Conservation (phyloP, 345 rosid genomes). For the Triadica sebifera region DNA sequence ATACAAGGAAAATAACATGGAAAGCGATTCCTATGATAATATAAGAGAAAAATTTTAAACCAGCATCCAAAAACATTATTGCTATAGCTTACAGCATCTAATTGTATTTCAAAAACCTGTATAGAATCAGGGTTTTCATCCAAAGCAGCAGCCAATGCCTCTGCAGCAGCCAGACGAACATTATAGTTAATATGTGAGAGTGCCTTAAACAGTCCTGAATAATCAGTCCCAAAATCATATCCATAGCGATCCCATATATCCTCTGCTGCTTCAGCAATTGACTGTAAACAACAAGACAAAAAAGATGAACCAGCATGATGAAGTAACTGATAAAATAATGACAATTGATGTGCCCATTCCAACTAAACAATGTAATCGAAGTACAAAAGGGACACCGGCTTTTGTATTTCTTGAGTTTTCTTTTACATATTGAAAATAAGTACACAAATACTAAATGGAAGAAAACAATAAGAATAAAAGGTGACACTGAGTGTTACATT, state of each 20-base stretch:
- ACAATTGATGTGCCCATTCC: not conserved
- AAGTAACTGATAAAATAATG: not conserved
- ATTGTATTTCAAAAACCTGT: constrained; percentile 49
- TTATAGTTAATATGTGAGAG: constrained; percentile 81
- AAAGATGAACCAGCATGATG: not conserved
- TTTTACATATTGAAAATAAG: not conserved
- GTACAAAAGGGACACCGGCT: not conserved
- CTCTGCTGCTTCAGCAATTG: constrained; percentile 86
- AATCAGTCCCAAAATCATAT: constrained; percentile 80
- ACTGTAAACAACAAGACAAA: constrained; percentile 43
- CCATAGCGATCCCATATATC: constrained; percentile 97
- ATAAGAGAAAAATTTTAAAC: constrained; percentile 13
- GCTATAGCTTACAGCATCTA: constrained; percentile 14
- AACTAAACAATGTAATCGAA: not conserved
- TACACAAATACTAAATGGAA: not conserved
- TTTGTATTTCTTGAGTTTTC: not conserved
- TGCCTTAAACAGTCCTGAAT: constrained; percentile 81
- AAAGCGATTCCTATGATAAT: constrained; percentile 72
- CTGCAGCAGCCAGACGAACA: constrained; percentile 88
- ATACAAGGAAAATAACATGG: constrained; percentile 83
- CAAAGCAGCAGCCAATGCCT: constrained; percentile 95
- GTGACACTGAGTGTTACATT: not conserved
- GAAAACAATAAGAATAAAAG: not conserved
- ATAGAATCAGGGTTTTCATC: constrained; percentile 84
- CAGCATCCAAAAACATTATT: not conserved